These are phyloP conservation scores for Elymus sibiricus DNA, from an alignment of 176 grass and related monocot genomes.

Conservation along the genomic window DNA sequence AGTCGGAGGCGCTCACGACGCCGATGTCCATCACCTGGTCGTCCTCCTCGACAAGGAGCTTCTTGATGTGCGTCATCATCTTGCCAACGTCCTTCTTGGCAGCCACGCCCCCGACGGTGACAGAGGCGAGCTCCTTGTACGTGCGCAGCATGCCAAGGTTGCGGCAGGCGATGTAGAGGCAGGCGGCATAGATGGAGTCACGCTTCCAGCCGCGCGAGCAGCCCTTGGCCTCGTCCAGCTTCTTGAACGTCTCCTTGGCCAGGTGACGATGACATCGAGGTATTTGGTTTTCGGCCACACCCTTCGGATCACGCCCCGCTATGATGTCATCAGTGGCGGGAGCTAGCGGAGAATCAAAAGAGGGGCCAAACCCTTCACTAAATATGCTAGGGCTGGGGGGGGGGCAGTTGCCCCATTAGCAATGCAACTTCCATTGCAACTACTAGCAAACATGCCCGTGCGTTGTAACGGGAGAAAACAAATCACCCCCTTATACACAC, in stretches of 20 bases:
- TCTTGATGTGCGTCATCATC: constrained; percentile 28
- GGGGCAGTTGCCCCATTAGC: too few relatives aligned
- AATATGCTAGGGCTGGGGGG: too few relatives aligned
- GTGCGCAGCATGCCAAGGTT: constrained; percentile 33
- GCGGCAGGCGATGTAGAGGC: constrained; percentile 45
- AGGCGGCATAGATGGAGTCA: constrained; percentile 32
- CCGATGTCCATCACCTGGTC: constrained; percentile 9
- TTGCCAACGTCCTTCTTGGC: constrained; percentile 33
- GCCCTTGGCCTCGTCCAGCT: constrained; percentile 9
- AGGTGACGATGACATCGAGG: background rate
- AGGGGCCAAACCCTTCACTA: too few relatives aligned
- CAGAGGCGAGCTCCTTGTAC: constrained; percentile 38
- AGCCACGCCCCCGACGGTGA: background rate
- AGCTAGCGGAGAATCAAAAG: too few relatives aligned
- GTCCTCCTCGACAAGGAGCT: constrained; percentile 28
- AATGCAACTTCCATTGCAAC: too few relatives aligned
- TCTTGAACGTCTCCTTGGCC: constrained; percentile 28
- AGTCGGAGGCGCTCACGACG: constrained; percentile 24
- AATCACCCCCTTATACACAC: too few relatives aligned
- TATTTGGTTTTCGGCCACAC: too few relatives aligned
- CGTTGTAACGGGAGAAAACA: too few relatives aligned
- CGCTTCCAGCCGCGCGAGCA: background rate
- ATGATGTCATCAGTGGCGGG: too few relatives aligned
- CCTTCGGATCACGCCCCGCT: too few relatives aligned
- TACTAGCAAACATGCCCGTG: too few relatives aligned